These are phyloP conservation scores for Penicillium capsulatum DNA, from an alignment of 2,329 filamentous ascomycete genomes.

Conservation along the genomic window DNA sequence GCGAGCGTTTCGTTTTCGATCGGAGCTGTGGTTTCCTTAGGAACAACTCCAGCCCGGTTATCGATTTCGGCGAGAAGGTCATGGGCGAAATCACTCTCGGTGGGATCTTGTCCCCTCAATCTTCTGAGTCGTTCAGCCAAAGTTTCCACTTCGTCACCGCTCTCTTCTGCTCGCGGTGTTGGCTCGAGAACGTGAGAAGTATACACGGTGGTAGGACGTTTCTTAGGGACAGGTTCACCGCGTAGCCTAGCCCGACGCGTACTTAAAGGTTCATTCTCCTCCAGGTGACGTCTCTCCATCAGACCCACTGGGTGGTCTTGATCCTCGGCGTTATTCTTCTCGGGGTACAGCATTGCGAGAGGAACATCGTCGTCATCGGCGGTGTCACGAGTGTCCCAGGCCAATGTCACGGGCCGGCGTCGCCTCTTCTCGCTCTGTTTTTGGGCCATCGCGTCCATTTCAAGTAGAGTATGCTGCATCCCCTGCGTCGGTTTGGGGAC, in stretches of 20 bases:
- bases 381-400: conserved; percentile 67
- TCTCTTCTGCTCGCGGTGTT: conserved; percentile 17
- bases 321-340: conserved; percentile 31
- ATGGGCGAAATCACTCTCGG: conserved; percentile 42
- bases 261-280: conserved; percentile 88
- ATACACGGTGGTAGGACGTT: conserved; percentile 36
- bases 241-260: conserved; percentile 69
- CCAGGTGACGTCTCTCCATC: conserved; percentile 68
- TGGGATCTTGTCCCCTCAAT: conserved; percentile 34
- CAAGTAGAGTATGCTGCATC: conserved; percentile 80
- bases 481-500: conserved; percentile 42
- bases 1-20: conserved; percentile 45
- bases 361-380: conserved; percentile 81
- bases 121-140: conserved; percentile 44
- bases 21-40: conserved; percentile 19
- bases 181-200: conserved; percentile 19
- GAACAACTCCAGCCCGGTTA: conserved; percentile 23
- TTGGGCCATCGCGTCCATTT: conserved; percentile 86
- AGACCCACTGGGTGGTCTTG: conserved; percentile 44
- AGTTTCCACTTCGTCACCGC: conserved; percentile 43
- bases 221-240: conserved; percentile 49
- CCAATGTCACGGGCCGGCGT: conserved; percentile 73
- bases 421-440: conserved; percentile 68
- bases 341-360: conserved; percentile 71
- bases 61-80: conserved; percentile 43